A percentile compares a stretch with the other conserved stretches of the same genome.
Evolutionary conservation across 306 rosid genomes (phyloP).

Genomic region (Psophocarpus tetragonolobus): DNA sequence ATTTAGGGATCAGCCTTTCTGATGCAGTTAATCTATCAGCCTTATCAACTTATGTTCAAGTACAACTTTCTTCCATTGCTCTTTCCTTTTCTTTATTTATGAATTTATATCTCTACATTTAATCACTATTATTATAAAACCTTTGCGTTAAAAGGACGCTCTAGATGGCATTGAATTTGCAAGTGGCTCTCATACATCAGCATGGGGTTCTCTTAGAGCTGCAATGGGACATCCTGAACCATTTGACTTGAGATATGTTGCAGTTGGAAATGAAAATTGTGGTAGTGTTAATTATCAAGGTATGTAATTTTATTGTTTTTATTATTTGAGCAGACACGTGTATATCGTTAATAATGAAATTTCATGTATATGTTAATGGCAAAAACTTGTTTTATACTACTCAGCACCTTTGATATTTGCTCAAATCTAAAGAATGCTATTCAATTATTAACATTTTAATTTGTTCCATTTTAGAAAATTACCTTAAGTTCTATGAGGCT

Average conservation of each 20-base stretch:
- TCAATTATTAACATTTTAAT: neutral
- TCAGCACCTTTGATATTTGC: neutral
- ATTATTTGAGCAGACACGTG: neutral
- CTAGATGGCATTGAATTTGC: slow-evolving; percentile 95
- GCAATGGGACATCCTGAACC: slow-evolving; percentile 84
- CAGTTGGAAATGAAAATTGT: slow-evolving; percentile 93
- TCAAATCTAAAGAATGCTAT: neutral
- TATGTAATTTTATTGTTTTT: slow-evolving; percentile 11
- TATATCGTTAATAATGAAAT: neutral
- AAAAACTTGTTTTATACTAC: neutral
- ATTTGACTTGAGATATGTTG: slow-evolving; percentile 79
- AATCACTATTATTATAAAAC: neutral
- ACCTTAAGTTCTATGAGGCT: slow-evolving; percentile 64
- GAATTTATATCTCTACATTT: neutral
- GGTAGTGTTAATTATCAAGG: slow-evolving; percentile 68
- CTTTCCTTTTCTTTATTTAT: neutral
- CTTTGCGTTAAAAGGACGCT: slow-evolving; percentile 60
- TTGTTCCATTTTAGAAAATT: slow-evolving; percentile 61
- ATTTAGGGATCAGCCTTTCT: slow-evolving; percentile 70
- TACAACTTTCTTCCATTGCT: neutral
- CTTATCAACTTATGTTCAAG: slow-evolving; percentile 82
- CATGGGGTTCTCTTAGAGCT: slow-evolving; percentile 85
- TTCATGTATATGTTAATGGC: neutral
- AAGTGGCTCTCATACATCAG: slow-evolving; percentile 65
- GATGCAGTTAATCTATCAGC: slow-evolving; percentile 66